Conservation (phyloP, 2,329 filamentous ascomycete genomes). For the Trichoderma sp. region DNA sequence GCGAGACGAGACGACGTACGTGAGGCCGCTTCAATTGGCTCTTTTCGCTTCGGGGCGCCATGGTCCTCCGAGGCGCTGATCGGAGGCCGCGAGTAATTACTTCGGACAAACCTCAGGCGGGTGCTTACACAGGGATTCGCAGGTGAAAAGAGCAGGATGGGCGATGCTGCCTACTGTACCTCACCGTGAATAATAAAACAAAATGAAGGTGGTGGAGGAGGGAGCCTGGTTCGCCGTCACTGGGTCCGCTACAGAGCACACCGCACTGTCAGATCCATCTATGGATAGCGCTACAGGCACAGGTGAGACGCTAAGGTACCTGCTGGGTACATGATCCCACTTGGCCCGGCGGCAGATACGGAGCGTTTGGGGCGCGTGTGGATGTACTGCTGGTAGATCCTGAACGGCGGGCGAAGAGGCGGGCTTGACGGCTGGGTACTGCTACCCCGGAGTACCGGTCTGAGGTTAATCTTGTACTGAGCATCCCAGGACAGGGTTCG, state of each 20-base stretch:
- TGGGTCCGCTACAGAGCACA: conserved; percentile 21
- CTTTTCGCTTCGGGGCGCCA: conserved; percentile 70
- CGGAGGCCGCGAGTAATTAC: conserved; percentile 19
- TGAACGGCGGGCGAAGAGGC: neutral
- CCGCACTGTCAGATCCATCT: neutral
- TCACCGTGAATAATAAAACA: conserved; percentile 36
- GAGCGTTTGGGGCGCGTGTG: neutral
- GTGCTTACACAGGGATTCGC: conserved; percentile 23
- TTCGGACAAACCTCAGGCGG: conserved; percentile 20
- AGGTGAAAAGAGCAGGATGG: conserved; percentile 12
- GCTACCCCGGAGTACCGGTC: neutral
- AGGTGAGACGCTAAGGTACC: neutral
- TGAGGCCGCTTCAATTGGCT: conserved; percentile 82
- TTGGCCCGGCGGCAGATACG: neutral
- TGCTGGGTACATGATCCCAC: neutral
- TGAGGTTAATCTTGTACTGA: neutral
- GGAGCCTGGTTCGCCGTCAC: conserved; percentile 31
- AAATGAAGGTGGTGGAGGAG: conserved; percentile 36
- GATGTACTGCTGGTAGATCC: neutral
- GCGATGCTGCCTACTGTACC: conserved; percentile 35
- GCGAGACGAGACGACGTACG: conserved; percentile 55
- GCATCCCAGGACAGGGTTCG: neutral
- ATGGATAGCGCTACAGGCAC: neutral
- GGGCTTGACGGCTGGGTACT: neutral
- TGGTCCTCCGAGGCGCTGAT: conserved; percentile 40